A percentile compares a stretch with the other conserved stretches of the same genome.
These are phyloP conservation scores for Leccinum aurantiacum DNA, from an alignment of 768 basidiomycete species.

Conservation along the genomic window DNA sequence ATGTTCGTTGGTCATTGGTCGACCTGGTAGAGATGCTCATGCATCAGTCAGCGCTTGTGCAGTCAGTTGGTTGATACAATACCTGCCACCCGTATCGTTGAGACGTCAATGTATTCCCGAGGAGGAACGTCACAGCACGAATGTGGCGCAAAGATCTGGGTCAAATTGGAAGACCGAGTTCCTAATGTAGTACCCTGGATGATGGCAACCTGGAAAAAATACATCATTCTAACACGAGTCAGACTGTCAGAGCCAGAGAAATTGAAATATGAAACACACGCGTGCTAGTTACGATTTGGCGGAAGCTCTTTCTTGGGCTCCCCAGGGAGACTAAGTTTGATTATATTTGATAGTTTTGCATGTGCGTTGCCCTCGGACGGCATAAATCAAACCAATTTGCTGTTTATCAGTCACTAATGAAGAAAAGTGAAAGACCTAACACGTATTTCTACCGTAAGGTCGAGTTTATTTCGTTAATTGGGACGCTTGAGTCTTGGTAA, in stretches of 20 bases:
- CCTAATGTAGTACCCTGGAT: no score
- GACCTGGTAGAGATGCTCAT: no score
- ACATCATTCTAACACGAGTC: not conserved
- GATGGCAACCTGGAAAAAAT: not conserved
- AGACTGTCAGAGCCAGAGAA: not conserved
- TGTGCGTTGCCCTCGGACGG: not conserved
- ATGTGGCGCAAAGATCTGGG: not conserved
- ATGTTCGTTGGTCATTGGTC: no score
- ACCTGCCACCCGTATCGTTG: not conserved
- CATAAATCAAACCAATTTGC: not conserved
- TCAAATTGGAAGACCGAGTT: not conserved
- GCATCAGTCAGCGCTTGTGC: not conserved
- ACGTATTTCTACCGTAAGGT: not conserved
- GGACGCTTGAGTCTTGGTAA: not conserved
- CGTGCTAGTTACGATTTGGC: not conserved
- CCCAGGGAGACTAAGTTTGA: not conserved
- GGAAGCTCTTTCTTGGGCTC: not conserved
- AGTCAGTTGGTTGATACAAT: not conserved
- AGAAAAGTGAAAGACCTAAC: not conserved
- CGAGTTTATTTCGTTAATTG: not conserved
- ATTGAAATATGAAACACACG: not conserved
- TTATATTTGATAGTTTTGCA: not conserved
- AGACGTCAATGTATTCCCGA: not conserved
- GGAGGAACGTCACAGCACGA: constrained; percentile 1
- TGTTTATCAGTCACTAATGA: not conserved